These are phyloP conservation scores for Annona squamosa DNA, from an alignment of 164 flowering plant species.

Conservation along the genomic window DNA sequence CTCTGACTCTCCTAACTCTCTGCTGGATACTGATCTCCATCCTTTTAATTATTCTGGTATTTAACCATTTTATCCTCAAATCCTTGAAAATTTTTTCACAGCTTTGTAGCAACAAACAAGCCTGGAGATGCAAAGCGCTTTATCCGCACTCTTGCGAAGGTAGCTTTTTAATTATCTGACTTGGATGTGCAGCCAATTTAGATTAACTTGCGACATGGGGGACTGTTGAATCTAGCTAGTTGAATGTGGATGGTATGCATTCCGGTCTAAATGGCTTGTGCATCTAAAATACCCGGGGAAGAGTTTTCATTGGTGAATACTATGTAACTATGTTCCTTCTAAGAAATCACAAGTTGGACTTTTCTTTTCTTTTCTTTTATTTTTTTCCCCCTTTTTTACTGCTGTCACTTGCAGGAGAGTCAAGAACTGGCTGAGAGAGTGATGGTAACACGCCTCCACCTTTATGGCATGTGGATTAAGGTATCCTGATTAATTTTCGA, in stretches of 20 bases:
- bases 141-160: constrained; percentile 76
- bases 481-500: constrained; percentile 21
- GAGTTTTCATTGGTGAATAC: background rate
- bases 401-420: constrained; percentile 44
- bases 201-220: background rate
- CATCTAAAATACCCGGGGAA: background rate
- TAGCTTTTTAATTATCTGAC: constrained; percentile 15
- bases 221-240: background rate
- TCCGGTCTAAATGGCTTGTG: background rate
- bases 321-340: background rate
- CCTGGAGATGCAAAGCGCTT: constrained; percentile 81
- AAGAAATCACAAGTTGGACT: background rate
- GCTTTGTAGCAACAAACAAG: constrained; percentile 57
- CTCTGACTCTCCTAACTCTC: background rate
- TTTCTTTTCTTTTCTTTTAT: background rate
- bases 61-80: background rate
- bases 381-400: background rate
- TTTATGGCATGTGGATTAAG: constrained; percentile 92
- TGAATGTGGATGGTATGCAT: no score
- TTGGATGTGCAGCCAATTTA: background rate
- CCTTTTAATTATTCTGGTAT: background rate
- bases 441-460: constrained; percentile 89
- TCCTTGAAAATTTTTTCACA: constrained; percentile 20
- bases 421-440: constrained; percentile 93
- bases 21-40: background rate